Conservation (phyloP, 805 yeast species). For the Sporopachydermia quercuum region DNA sequence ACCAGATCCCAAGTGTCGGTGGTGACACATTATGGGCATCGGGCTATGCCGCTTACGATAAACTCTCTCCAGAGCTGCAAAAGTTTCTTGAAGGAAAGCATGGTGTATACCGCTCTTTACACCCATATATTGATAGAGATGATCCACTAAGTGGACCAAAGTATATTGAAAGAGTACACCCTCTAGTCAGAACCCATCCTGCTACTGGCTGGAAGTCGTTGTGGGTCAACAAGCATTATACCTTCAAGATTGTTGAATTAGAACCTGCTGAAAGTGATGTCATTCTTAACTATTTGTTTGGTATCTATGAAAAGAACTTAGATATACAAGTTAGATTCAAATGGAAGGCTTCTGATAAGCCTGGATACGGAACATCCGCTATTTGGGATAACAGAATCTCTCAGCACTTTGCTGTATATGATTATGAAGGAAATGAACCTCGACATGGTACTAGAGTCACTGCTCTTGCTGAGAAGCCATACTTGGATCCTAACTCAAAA, state of each 20-base stretch:
- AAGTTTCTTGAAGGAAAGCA: slow-evolving; percentile 36
- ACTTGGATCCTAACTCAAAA: slow-evolving; percentile 29
- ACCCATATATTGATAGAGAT: slow-evolving; percentile 26
- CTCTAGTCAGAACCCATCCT: slow-evolving; percentile 49
- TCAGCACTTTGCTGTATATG: slow-evolving; percentile 39
- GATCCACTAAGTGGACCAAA: slow-evolving; percentile 33
- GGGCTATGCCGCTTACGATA: slow-evolving; percentile 43
- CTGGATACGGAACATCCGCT: slow-evolving; percentile 34
- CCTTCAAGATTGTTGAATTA: slow-evolving; percentile 36
- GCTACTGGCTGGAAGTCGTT: slow-evolving; percentile 49
- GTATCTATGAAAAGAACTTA: slow-evolving; percentile 32
- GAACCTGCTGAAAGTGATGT: slow-evolving; percentile 34
- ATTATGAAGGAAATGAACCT: slow-evolving; percentile 27
- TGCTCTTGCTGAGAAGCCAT: slow-evolving; percentile 38
- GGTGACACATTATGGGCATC: slow-evolving; percentile 46
- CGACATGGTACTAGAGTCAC: slow-evolving; percentile 42
- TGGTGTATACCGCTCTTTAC: slow-evolving; percentile 30
- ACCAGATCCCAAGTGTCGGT: slow-evolving; percentile 33
- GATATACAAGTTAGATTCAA: slow-evolving; percentile 42
- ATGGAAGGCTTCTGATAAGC: slow-evolving; percentile 35
- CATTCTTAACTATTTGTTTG: slow-evolving; percentile 30
- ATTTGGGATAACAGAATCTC: slow-evolving; percentile 47
- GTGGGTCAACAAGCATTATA: slow-evolving; percentile 36
- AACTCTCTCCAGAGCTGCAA: slow-evolving; percentile 35
- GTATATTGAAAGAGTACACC: slow-evolving; percentile 41